Base-by-base conservation (phyloP, 805 yeast genomes). In the Kazachstania bromeliacearum region DNA sequence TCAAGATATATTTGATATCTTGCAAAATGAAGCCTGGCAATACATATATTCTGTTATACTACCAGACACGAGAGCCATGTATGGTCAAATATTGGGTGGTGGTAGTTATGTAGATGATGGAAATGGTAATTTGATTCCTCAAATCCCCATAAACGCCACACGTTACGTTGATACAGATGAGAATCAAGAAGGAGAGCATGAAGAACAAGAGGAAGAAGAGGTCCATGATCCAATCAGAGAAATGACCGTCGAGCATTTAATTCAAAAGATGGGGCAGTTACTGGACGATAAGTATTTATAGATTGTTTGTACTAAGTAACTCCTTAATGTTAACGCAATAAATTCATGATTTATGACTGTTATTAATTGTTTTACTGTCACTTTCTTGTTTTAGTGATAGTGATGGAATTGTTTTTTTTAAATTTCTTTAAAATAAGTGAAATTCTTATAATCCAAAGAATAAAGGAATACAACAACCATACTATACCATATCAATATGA, bases 41-140 rank as follows among this genome's bases (percentile, higher is more conserved):
- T 48, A 41, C 39, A 49, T 56, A 25, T 39, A 55, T 2, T 50
- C 55, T 15, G 57, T 53, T 21, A 48, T 58, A 12, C 39, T 59
- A 32, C 49, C 45, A 38, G 58, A 50, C 36, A 57, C 57, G n/a
- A 56, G 59, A 35, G 38, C 49, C 15, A 57, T 59, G 64, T 58
- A 56, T 35, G 53, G 60, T 6, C 57, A 55, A 34, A 59, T 59
- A 17, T 37, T 59, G 8, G 64, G 64, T 7, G 64, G 64, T 2
- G 63, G 60, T 7, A 48, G 47, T 23, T 54, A 48, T 33, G 41
- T 54, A 1, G 59, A 54, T 14, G 60, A 57, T 32, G 52, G 50
- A 3, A 44, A 48, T 31, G 58, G 58, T 13, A 53, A 50, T 28
- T 39, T 51, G 2, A 42, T 50, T 18, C 53, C 55, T 7, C 56